These are phyloP conservation scores for Exophiala phaeomuriformis DNA, from an alignment of 2,329 filamentous ascomycete species.

Conservation along the genomic window DNA sequence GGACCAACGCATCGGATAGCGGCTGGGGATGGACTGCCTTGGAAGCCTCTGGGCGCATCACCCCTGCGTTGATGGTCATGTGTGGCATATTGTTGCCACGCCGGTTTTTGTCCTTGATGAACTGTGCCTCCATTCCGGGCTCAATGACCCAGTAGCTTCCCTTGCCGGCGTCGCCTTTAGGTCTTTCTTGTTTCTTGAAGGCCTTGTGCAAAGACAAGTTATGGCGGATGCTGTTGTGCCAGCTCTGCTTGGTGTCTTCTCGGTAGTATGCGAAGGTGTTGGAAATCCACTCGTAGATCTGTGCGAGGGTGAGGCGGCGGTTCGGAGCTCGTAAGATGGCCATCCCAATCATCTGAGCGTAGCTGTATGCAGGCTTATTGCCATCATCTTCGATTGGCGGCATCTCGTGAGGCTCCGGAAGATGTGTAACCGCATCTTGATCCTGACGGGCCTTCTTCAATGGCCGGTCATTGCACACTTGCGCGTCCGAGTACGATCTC, in stretches of 20 bases:
- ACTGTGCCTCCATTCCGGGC: slow-evolving; percentile 78
- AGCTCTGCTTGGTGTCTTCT: slow-evolving; percentile 64
- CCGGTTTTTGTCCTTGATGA: slow-evolving; percentile 72
- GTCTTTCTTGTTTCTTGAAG: slow-evolving; percentile 89
- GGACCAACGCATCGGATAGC: slow-evolving; percentile 19
- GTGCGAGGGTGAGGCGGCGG: slow-evolving; percentile 76
- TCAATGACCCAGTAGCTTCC: slow-evolving; percentile 96
- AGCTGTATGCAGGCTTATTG: slow-evolving; percentile 82
- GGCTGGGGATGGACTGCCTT: slow-evolving; percentile 25
- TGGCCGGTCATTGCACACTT: slow-evolving; percentile 62
- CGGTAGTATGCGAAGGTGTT: slow-evolving; percentile 86
- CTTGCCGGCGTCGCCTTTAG: slow-evolving; percentile 95
- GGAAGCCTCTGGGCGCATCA: slow-evolving; percentile 19
- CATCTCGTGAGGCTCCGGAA: slow-evolving; percentile 73
- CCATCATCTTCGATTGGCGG: slow-evolving; percentile 77
- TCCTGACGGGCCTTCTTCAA: slow-evolving; percentile 62
- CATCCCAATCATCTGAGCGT: slow-evolving; percentile 93
- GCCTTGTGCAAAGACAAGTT: slow-evolving; percentile 96
- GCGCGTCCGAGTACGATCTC: slow-evolving; percentile 63
- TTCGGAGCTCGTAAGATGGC: slow-evolving; percentile 81
- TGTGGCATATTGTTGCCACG: slow-evolving; percentile 31
- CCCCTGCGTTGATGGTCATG: slow-evolving; percentile 38
- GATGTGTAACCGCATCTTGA: slow-evolving; percentile 41
- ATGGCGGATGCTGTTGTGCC: slow-evolving; percentile 98
- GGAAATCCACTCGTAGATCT: slow-evolving; percentile 99